Base-by-base conservation (phyloP, 106 monocot genomes). In the Cymbidium sinense region DNA sequence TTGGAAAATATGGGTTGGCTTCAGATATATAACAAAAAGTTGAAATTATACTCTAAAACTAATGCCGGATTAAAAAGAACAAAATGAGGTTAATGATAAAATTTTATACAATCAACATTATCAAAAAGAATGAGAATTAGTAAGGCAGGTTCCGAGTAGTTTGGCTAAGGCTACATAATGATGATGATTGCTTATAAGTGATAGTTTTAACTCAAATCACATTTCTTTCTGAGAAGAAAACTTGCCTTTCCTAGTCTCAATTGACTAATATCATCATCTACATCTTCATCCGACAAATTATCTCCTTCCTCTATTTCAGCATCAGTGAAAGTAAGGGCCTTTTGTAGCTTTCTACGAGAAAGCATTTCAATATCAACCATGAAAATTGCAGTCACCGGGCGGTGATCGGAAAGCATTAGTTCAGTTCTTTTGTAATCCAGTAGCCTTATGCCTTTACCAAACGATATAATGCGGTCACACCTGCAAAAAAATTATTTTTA, bases 381-480 rank as follows among this genome's bases (percentile, higher is more conserved):
- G 79, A 78, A 87, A 74, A 74, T 70, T 2, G 95, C 95, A 21
- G 80, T 83, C 43, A 95, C 95, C 7, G 95, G 95, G 10, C 92
- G 88, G 50, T 95, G 95, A 78, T 95, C 95, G 0, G 95, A 95
- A 29, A 95, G 78, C 44, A 34, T 87, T 77, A 84, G 64, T 35
- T 95, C 92, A 30, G 35, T 47, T 77, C 92, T 88, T 77, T 37
- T 75, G 81, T 95, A 95, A 15, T 67, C 82, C 74, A 86, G 27
- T 44, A 90, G 86, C 79, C 70, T 86, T 75, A 87, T 35, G 23
- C 95, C 95, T 78, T 86, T 92, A 15, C 95, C 95, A 79, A 76
- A 92, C 64, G 85, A 84, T 17, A 95, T 80, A 34, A 95, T 79
- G 4, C 95, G 86, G 43, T 92, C 95, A 72, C 95, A 95, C 95